Conservation (phyloP, 441 rosid genomes). For the Pelargonium australe region DNA sequence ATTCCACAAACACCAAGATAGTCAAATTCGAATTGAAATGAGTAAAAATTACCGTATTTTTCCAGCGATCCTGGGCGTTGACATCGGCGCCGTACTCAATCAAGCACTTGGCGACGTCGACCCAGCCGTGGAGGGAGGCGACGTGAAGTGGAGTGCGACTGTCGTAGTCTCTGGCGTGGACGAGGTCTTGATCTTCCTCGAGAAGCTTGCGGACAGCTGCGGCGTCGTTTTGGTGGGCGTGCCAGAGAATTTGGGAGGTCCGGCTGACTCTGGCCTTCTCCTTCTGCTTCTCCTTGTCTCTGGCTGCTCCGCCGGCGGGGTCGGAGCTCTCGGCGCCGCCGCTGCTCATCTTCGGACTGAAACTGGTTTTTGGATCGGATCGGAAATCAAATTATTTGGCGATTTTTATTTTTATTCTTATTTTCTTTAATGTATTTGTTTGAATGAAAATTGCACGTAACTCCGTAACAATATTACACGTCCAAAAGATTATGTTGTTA, state of each 20-base stretch:
- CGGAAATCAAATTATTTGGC: neutral
- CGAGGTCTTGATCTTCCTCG: constrained; percentile 78
- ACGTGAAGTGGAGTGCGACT: constrained; percentile 90
- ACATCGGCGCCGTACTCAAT: constrained; percentile 86
- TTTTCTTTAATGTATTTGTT: too few species aligned
- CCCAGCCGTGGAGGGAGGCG: constrained; percentile 93
- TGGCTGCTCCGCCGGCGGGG: constrained; percentile 19
- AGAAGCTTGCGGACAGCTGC: constrained; percentile 80
- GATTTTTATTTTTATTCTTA: neutral
- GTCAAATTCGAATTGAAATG: too few species aligned
- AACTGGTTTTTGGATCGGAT: constrained; percentile 24
- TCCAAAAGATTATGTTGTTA: too few species aligned
- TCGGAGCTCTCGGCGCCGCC: constrained; percentile 31
- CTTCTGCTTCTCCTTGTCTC: constrained; percentile 52
- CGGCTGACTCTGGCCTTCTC: constrained; percentile 98
- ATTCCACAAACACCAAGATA: neutral
- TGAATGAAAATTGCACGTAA: too few species aligned
- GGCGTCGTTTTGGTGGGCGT: constrained; percentile 94
- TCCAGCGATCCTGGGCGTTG: constrained; percentile 45
- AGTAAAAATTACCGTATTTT: neutral
- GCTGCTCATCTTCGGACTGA: constrained; percentile 35
- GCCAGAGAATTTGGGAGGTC: constrained; percentile 92
- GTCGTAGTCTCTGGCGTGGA: constrained; percentile 89
- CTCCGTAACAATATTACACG: too few species aligned
- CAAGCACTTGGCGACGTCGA: constrained; percentile 78